Percentiles rank a stretch among this genome's conserved stretches.
These are phyloP conservation scores for Cryphonectria naterciae DNA, from an alignment of 2,329 filamentous ascomycete species.

Conservation along the genomic window DNA sequence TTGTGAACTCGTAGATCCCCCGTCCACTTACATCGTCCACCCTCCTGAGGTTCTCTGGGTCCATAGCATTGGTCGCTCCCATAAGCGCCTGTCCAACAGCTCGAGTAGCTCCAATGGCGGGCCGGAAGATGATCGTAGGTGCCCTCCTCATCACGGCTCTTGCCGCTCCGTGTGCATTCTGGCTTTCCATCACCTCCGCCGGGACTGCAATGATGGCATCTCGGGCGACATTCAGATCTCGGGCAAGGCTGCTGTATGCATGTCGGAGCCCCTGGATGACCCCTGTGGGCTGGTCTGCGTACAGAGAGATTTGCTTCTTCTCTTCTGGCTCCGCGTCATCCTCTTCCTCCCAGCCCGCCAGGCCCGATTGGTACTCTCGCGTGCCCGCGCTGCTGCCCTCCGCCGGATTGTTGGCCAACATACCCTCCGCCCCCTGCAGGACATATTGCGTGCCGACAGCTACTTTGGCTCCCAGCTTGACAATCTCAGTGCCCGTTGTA, in stretches of 20 bases:
- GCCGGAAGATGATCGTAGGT: constrained; percentile 90
- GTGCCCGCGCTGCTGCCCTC: constrained; percentile 35
- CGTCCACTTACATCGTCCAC: constrained; percentile 80
- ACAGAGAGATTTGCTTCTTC: constrained; percentile 81
- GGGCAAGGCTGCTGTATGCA: constrained; percentile 79
- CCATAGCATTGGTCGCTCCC: constrained; percentile 89
- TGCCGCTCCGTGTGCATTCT: constrained; percentile 78
- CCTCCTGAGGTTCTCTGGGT: constrained; percentile 78
- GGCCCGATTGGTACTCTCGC: constrained; percentile 24
- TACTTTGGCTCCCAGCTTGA: constrained; percentile 90
- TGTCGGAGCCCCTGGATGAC: constrained; percentile 84
- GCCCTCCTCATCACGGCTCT: constrained; percentile 78
- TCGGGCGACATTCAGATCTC: constrained; percentile 82
- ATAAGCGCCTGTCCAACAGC: constrained; percentile 87
- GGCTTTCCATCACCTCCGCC: constrained; percentile 85
- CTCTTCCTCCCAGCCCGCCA: constrained; percentile 49
- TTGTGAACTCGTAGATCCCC: neutral
- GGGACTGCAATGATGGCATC: constrained; percentile 96
- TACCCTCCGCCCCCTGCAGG: constrained; percentile 83
- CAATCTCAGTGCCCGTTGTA: constrained; percentile 91
- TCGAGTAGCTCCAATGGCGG: constrained; percentile 87
- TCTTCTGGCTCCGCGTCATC: constrained; percentile 69
- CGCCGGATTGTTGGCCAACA: constrained; percentile 60
- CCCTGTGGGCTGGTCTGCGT: constrained; percentile 90
- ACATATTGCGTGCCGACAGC: constrained; percentile 95